Evolutionary conservation across 1,284 basidiomycete species (phyloP).

Genomic region (Marasmius sp.): DNA sequence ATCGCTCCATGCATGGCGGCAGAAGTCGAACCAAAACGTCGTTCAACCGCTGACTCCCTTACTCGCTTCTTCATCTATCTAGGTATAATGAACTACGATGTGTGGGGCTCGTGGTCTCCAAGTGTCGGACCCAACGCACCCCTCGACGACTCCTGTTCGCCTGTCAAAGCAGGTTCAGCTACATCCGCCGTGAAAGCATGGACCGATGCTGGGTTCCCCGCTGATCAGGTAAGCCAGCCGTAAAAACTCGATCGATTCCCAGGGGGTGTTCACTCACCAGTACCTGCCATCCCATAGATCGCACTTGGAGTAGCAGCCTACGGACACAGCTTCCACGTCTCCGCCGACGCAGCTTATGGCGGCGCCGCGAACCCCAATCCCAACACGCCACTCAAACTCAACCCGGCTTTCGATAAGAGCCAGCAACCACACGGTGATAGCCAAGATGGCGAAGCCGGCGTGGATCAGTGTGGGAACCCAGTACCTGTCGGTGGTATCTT

Average conservation of each 20-base stretch:
- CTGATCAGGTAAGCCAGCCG: constrained; percentile 38
- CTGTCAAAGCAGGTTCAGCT: constrained; percentile 73
- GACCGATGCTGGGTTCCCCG: constrained; percentile 77
- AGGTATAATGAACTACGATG: constrained; percentile 85
- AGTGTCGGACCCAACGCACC: constrained; percentile 64
- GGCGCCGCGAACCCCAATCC: constrained; percentile 38
- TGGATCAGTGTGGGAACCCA: constrained; percentile 56
- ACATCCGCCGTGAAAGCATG: constrained; percentile 72
- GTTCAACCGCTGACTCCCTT: not conserved
- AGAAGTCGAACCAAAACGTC: too few relatives aligned
- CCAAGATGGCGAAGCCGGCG: constrained; percentile 32
- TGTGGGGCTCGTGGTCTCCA: constrained; percentile 62
- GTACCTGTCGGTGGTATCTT: constrained; percentile 32
- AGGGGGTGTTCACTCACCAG: not conserved
- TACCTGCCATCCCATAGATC: constrained; percentile 19
- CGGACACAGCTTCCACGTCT: constrained; percentile 61
- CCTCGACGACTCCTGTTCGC: constrained; percentile 73
- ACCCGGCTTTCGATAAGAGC: constrained; percentile 48
- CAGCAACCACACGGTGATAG: constrained; percentile 53
- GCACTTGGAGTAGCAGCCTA: constrained; percentile 79
- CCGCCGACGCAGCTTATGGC: constrained; percentile 10
- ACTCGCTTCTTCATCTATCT: not conserved
- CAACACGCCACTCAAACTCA: constrained; percentile 34
- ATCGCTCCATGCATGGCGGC: too few relatives aligned
- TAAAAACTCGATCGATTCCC: not conserved